Conservation (phyloP, 2,329 filamentous ascomycete species). For the Neophaeococcomyces mojaviensis region DNA sequence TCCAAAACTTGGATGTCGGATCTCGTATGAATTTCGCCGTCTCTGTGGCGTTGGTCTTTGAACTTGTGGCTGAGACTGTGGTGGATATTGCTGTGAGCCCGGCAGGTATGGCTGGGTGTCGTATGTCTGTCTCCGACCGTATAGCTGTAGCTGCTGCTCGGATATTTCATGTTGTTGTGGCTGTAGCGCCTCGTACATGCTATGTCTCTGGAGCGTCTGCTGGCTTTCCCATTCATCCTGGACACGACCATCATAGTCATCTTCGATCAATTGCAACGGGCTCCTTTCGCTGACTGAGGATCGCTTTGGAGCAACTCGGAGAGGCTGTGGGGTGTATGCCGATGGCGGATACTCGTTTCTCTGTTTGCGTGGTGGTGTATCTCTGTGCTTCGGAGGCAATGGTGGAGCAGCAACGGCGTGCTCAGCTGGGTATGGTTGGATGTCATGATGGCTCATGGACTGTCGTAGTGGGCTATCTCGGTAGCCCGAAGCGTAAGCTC, state of each 20-base stretch:
- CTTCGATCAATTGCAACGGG: constrained; percentile 22
- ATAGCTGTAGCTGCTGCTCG: constrained; percentile 6
- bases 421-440: constrained; percentile 13
- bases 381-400: constrained; percentile 10
- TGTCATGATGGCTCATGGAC: constrained; percentile 23
- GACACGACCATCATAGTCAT: constrained; percentile 13
- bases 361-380: constrained; percentile 12
- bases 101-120: constrained; percentile 2
- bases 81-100: too few species aligned
- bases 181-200: background rate
- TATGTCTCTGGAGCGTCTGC: constrained; percentile 1
- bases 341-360: constrained; percentile 6
- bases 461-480: constrained; percentile 25
- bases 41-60: background rate
- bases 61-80: background rate
- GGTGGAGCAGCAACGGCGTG: constrained; percentile 13
- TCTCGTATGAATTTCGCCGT: constrained; percentile 1
- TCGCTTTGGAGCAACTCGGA: constrained; percentile 11
- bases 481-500: constrained; percentile 21
- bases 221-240: background rate
- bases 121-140: constrained; percentile 9
- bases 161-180: constrained; percentile 5
- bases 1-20: background rate
- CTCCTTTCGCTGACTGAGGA: constrained; percentile 18
- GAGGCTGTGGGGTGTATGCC: constrained; percentile 7